Evolutionary conservation across 2,329 filamentous ascomycete species (phyloP), one percentile per base, ranked within the genome.

Genomic region (Pseudocercospora musae): DNA sequence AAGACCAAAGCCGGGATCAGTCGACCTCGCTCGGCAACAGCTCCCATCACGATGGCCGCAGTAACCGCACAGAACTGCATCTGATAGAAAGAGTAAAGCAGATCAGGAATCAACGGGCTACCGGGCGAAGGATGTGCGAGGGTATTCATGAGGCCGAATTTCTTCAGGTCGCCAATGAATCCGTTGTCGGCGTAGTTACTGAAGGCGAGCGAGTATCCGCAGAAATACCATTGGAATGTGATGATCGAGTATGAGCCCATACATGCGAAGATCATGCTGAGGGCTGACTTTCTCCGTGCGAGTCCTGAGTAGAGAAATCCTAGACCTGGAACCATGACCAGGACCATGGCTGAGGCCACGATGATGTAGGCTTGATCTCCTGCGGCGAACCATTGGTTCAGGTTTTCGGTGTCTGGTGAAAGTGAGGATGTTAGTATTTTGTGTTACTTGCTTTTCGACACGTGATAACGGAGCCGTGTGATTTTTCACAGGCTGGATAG

Each of bases 171-270:
- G 59, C 95, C 95, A 74, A 99, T 98, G 80, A 90, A 98, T 58
- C 91, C 89, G 79, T 91, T 97, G 69, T 86, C 92, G 4, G 89
- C 90, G 13, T 87, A 87, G 48, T 85, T 83, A 73, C 90, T 95
- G 79, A 98, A 97, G 57, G 94, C 93, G 65, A 99, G 83, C 13
- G 94, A 96, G 78, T 96, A 99, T 40, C 95, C 95, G 94, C 95
- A 98, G 78, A 99, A 97, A 75, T 97, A 98, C 95, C 95, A 99
- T 81, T 99, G 95, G 82, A 99, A 97, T 60, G 91, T 89, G 76
- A 97, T 84, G 74, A 98, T 88, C 53, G 91, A 93, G 75, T 90
- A 90, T 52, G 92, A 95, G 77, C 90, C 94, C 91, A 99, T 96
- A 80, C 90, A 92, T 13, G 94, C 92, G 92, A 93, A 98, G 74